phyloP scores from a whole-genome alignment of 495 filamentous ascomycete species.

The Neurospora intermedia region DNA sequence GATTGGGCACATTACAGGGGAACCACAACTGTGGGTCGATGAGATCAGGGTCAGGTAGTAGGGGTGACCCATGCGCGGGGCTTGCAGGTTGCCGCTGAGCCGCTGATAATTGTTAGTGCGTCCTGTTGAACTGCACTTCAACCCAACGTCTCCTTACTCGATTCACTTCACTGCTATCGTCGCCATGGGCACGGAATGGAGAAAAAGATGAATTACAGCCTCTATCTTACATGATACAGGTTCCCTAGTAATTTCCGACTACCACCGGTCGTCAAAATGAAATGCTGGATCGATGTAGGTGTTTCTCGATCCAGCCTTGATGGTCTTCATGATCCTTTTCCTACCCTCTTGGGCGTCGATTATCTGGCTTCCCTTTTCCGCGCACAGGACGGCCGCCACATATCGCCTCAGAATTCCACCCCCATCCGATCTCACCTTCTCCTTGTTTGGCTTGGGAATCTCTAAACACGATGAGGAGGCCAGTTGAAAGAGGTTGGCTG shows the following conservation, averaged over 20 bases:
- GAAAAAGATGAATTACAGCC: neutral
- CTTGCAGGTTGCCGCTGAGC: neutral
- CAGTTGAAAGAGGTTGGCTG: neutral
- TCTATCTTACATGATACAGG: neutral
- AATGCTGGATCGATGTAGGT: neutral
- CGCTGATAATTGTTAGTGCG: neutral
- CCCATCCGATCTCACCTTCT: neutral
- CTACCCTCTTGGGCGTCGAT: neutral
- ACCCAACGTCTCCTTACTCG: neutral
- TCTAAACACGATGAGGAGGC: neutral
- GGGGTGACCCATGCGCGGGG: neutral
- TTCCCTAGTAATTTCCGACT: no score
- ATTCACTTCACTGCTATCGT: neutral
- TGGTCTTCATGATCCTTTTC: neutral
- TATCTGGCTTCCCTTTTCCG: neutral
- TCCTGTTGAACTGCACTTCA: neutral
- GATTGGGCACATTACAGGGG: neutral
- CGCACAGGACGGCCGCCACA: neutral
- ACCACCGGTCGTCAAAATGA: neutral
- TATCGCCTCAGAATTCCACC: neutral
- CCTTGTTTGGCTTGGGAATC: neutral
- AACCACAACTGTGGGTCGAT: neutral
- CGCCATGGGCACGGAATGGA: neutral
- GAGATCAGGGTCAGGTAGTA: neutral
- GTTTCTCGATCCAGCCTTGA: neutral